Conservation (phyloP, 192 early-diverging fungal genomes). For the Rhizoclosmatium sp. region DNA sequence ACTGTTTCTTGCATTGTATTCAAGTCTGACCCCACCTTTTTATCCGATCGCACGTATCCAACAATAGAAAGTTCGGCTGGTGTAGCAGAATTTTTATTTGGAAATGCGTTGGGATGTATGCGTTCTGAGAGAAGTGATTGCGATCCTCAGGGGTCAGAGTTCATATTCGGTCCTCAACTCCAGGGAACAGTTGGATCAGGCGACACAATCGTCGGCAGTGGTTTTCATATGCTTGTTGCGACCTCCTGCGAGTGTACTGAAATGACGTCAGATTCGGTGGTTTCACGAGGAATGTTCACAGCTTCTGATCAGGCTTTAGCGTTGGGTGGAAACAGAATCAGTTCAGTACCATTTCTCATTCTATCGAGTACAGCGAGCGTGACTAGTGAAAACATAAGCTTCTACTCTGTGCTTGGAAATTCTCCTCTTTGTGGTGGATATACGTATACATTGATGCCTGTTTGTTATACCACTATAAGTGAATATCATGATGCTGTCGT, state of each 20-base stretch:
- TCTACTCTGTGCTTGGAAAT: neutral
- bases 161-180: slow-evolving; percentile 33
- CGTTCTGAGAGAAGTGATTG: slow-evolving; percentile 21
- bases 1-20: slow-evolving; percentile 30
- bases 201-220: slow-evolving; percentile 26
- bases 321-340: neutral
- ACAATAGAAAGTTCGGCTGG: slow-evolving; percentile 26
- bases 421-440: slow-evolving; percentile 18
- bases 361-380: slow-evolving; percentile 1
- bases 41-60: slow-evolving; percentile 23
- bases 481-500: neutral
- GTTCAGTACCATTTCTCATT: slow-evolving; percentile 5
- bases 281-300: slow-evolving; percentile 4
- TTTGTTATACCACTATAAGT: slow-evolving; percentile 15
- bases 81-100: slow-evolving; percentile 29
- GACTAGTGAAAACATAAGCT: neutral
- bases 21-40: slow-evolving; percentile 1
- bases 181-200: slow-evolving; percentile 21
- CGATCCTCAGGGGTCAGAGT: slow-evolving; percentile 5
- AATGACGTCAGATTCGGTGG: neutral
- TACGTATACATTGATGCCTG: slow-evolving; percentile 2
- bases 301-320: neutral
- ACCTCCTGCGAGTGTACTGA: slow-evolving; percentile 25
- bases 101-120: slow-evolving; percentile 36
- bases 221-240: neutral